Evolutionary conservation across 176 grass and related monocot species (phyloP).

Genomic region (Lolium multiflorum): DNA sequence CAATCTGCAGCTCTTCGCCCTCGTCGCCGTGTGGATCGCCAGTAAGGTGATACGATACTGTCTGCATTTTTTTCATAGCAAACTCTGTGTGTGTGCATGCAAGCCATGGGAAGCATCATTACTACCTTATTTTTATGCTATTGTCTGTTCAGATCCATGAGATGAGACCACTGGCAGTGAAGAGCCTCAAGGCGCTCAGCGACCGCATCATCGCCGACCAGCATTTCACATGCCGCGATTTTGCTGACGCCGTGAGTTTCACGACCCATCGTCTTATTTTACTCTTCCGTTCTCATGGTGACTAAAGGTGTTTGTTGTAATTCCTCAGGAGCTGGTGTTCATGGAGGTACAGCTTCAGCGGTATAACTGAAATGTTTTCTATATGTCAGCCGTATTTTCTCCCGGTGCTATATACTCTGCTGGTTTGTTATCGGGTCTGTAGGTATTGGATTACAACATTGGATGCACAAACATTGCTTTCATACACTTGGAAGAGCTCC

Average conservation of each 20-base stretch:
- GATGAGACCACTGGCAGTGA: constrained; percentile 63
- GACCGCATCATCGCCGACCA: constrained; percentile 74
- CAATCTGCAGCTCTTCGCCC: constrained; percentile 86
- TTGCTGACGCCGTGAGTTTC: constrained; percentile 60
- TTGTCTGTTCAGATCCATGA: constrained; percentile 67
- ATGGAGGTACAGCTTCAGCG: constrained; percentile 64
- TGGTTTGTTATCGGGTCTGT: constrained; percentile 4
- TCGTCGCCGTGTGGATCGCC: constrained; percentile 80
- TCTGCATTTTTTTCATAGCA: constrained; percentile 5
- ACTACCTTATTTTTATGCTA: neutral
- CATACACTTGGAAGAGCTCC: constrained; percentile 72
- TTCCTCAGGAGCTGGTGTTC: constrained; percentile 82
- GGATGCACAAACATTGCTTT: constrained; percentile 76
- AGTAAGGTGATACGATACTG: constrained; percentile 63
- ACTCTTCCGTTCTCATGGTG: neutral
- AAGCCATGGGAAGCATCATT: neutral
- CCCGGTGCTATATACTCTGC: constrained; percentile 13
- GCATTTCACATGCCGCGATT: constrained; percentile 89
- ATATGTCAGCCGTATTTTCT: neutral
- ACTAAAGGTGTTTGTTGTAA: constrained; percentile 42
- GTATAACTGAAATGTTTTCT: neutral
- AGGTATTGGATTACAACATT: constrained; percentile 79
- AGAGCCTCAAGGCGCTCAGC: constrained; percentile 78
- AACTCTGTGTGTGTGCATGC: neutral
- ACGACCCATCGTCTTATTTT: neutral